Percentiles rank a stretch among this genome's conserved stretches.
Evolutionary conservation across 805 yeast species (phyloP).

Genomic region (Teunomyces barrocoloradensis): DNA sequence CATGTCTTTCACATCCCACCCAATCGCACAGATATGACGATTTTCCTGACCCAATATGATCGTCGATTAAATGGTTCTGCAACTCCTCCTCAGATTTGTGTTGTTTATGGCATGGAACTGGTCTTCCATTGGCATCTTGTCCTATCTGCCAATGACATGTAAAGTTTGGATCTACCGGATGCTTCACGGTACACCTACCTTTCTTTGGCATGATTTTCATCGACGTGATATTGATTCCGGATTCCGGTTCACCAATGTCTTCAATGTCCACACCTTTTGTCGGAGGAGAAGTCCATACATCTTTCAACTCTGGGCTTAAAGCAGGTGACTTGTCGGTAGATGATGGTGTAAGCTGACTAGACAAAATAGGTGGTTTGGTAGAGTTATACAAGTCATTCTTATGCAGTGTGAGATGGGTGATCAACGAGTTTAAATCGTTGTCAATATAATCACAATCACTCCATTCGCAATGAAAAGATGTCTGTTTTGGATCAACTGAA

Average conservation of each 20-base stretch:
- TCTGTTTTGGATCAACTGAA: conserved; percentile 7
- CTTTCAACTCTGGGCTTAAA: not conserved
- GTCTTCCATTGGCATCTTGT: conserved; percentile 22
- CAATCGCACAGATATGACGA: conserved; percentile 70
- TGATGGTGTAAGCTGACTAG: conserved; percentile 9
- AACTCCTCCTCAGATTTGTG: conserved; percentile 59
- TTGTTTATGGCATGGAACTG: conserved; percentile 45
- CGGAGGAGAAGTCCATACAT: not conserved
- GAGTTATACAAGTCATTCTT: conserved; percentile 10
- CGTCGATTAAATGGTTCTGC: conserved; percentile 64
- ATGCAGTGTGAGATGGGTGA: conserved; percentile 50
- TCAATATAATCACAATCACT: conserved; percentile 61
- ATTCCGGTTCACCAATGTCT: not conserved
- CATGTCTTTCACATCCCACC: conserved; percentile 69
- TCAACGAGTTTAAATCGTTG: conserved; percentile 49
- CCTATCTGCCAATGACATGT: conserved; percentile 47
- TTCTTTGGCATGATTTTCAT: conserved; percentile 31
- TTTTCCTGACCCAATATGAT: conserved; percentile 75
- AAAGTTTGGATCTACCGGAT: conserved; percentile 28
- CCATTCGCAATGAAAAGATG: conserved; percentile 67
- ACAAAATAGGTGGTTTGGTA: conserved; percentile 2
- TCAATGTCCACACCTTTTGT: not conserved
- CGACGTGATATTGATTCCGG: conserved; percentile 28
- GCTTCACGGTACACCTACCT: conserved; percentile 5
- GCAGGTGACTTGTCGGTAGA: conserved; percentile 10